These are phyloP conservation scores for Chamaecyparis obtusa DNA, from an alignment of 75 land plant species.

Conservation along the genomic window DNA sequence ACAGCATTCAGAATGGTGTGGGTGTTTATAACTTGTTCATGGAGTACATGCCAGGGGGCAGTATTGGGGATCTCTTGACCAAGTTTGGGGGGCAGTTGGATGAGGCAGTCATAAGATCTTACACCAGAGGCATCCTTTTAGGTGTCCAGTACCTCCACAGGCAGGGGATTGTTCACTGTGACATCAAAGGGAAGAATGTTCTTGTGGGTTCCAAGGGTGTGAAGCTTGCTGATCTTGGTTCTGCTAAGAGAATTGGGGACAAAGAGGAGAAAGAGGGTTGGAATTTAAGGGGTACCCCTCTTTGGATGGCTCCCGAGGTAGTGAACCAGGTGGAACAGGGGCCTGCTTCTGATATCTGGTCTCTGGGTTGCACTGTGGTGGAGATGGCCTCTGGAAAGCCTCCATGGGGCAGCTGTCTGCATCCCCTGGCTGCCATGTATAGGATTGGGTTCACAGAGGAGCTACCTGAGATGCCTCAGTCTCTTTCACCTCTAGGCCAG, in stretches of 20 bases:
- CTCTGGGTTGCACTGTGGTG: constrained; percentile 74
- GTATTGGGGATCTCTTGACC: constrained; percentile 10
- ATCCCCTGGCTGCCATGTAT: constrained; percentile 17
- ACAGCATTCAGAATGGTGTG: constrained; percentile 10
- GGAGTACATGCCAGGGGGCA: constrained; percentile 73
- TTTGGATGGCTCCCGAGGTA: constrained; percentile 88
- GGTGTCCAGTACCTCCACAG: constrained; percentile 54
- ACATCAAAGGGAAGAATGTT: constrained; percentile 71
- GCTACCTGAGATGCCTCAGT: constrained; percentile 38
- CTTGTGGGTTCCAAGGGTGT: constrained; percentile 44
- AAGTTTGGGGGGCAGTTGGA: constrained; percentile 24
- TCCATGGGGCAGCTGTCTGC: constrained; percentile 37
- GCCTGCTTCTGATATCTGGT: constrained; percentile 64
- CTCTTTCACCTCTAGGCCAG: constrained; percentile 30
- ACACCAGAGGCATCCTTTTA: constrained; percentile 32
- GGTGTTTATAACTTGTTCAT: constrained; percentile 39
- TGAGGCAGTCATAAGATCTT: constrained; percentile 30
- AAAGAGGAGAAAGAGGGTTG: not conserved
- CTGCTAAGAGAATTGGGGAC: constrained; percentile 32
- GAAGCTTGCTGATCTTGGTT: constrained; percentile 89
- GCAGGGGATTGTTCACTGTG: constrained; percentile 59
- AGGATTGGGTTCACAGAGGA: constrained; percentile 50
- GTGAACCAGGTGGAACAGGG: constrained; percentile 36
- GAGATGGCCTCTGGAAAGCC: constrained; percentile 60
- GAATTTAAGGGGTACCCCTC: constrained; percentile 57